These are phyloP conservation scores for Vanilla planifolia DNA, from an alignment of 106 monocot species.

Conservation along the genomic window DNA sequence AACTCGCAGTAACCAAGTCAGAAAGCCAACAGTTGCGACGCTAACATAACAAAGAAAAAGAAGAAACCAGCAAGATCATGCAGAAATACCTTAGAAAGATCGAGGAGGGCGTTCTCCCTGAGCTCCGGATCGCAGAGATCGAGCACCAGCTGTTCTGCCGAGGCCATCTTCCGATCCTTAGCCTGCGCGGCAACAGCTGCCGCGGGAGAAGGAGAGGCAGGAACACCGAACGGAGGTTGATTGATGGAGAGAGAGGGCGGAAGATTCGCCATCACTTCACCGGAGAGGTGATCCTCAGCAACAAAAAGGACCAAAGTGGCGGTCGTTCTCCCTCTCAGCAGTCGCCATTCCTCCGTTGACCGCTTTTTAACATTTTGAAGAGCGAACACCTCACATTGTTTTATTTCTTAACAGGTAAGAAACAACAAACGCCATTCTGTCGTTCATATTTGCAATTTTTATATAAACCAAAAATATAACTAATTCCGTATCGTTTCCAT, in stretches of 20 bases:
- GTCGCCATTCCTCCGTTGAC: no score
- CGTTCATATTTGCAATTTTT: no score
- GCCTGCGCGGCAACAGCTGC: constrained; percentile 17
- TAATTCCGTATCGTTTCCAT: no score
- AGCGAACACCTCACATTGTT: no score
- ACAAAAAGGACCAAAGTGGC: no score
- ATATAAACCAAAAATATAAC: no score
- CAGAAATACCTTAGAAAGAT: constrained; percentile 79
- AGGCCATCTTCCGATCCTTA: constrained; percentile 74
- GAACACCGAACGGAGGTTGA: constrained; percentile 28
- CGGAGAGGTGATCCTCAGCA: background rate
- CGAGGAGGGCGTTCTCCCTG: constrained; percentile 88
- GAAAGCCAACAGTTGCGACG: background rate
- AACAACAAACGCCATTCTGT: no score
- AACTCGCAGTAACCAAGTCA: background rate
- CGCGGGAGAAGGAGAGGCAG: constrained; percentile 10
- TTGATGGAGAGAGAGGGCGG: constrained; percentile 38
- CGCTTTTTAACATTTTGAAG: no score
- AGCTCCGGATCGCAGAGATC: constrained; percentile 87
- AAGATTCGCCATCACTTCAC: constrained; percentile 38
- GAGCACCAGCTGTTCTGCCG: constrained; percentile 86
- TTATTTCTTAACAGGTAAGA: no score
- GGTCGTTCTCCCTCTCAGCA: no score
- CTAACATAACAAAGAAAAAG: background rate
- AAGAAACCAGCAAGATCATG: background rate